Conservation (phyloP, 1,139 yeast genomes). For the Zygosaccharomyces sapae region DNA sequence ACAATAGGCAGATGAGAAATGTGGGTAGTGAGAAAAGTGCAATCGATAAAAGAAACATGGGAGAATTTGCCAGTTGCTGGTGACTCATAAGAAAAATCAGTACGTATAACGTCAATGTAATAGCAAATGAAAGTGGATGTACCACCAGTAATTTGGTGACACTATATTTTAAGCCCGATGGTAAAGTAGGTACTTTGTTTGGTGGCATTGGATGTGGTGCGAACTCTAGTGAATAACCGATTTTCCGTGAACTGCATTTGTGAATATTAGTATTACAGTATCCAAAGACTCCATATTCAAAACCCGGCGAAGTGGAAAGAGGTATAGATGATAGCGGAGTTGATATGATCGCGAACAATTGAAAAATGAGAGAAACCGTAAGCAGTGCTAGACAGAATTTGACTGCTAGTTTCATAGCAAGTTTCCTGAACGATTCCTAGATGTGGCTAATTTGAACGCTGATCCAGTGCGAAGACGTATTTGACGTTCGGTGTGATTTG, state of each 20-base stretch:
- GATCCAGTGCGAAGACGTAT: neutral
- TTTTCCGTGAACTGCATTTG: neutral
- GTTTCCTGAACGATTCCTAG: neutral
- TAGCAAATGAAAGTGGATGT: constrained; percentile 76
- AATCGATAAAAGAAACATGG: constrained; percentile 32
- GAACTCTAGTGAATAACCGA: neutral
- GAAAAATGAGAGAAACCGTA: constrained; percentile 20
- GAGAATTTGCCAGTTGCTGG: constrained; percentile 34
- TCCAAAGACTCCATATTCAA: constrained; percentile 81
- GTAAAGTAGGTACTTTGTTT: constrained; percentile 48
- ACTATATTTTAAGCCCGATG: constrained; percentile 58
- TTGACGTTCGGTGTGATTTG: constrained; percentile 5
- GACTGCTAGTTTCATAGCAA: neutral
- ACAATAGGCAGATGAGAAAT: constrained; percentile 48
- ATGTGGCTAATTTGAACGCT: neutral
- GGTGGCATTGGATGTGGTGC: constrained; percentile 39
- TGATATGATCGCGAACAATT: constrained; percentile 35
- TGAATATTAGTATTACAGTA: constrained; percentile 44
- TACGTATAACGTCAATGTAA: constrained; percentile 46
- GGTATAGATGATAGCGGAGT: constrained; percentile 54
- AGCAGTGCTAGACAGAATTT: constrained; percentile 6
- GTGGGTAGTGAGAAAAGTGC: constrained; percentile 41
- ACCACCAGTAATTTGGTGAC: constrained; percentile 70
- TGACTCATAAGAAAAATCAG: constrained; percentile 41
- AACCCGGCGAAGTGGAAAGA: constrained; percentile 47